A percentile compares a stretch with the other conserved stretches of the same genome.
Conservation (phyloP, 2,329 filamentous ascomycete species). For the Leptographium flavum region DNA sequence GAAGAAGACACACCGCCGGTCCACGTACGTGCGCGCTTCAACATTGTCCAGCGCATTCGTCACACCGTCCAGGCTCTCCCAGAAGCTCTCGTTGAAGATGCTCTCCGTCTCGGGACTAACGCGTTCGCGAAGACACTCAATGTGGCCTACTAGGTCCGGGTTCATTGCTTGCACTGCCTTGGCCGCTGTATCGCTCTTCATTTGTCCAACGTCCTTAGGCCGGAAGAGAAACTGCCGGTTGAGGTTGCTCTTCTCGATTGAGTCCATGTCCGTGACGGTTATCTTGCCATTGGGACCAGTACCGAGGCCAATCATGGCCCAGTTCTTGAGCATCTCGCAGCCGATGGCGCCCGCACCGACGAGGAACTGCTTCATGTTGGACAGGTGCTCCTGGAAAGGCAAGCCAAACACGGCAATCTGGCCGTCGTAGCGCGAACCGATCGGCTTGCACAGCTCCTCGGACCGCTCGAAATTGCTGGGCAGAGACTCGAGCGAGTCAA, state of each 20-base stretch:
- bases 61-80: slow-evolving; percentile 73
- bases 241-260: slow-evolving; percentile 96
- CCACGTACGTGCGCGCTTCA: slow-evolving; percentile 90
- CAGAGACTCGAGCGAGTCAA: slow-evolving; percentile 92
- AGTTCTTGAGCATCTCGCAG: slow-evolving; percentile 99
- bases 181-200: slow-evolving; percentile 93
- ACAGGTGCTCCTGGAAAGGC: slow-evolving; percentile 87
- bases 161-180: slow-evolving; percentile 91
- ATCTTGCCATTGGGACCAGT: slow-evolving; percentile 82
- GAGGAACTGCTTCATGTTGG: slow-evolving; percentile 81
- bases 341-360: slow-evolving; percentile 95
- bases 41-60: slow-evolving; percentile 98
- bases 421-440: slow-evolving; percentile 80
- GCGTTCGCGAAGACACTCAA: slow-evolving; percentile 72
- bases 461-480: slow-evolving; percentile 61
- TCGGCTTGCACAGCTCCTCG: slow-evolving; percentile 77
- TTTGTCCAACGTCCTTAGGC: slow-evolving; percentile 78
- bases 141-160: slow-evolving; percentile 76
- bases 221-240: slow-evolving; percentile 97
- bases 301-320: slow-evolving; percentile 95
- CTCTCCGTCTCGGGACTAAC: slow-evolving; percentile 87
- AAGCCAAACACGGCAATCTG: slow-evolving; percentile 93
- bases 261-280: slow-evolving; percentile 92
- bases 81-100: slow-evolving; percentile 89
- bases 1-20: slow-evolving; percentile 95